Base-by-base conservation (phyloP, 2,329 filamentous ascomycete genomes). In the Lasiodiplodia gonubiensis region DNA sequence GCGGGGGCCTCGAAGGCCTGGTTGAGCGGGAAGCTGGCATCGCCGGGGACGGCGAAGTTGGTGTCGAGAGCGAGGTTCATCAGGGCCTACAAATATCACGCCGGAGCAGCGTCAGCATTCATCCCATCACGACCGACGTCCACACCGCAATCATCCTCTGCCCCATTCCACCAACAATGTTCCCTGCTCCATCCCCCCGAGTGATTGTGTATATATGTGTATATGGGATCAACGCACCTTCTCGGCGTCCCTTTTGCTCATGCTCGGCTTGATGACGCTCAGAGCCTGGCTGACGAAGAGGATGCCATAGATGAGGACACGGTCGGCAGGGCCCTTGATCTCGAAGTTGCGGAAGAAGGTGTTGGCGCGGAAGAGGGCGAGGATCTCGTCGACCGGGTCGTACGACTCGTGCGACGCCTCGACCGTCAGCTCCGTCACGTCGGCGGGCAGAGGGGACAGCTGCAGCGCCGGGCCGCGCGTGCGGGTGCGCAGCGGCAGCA, bases 271-370 rank as follows among this genome's bases (percentile, higher is more conserved):
- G 77, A 98, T 93, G 86, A 95, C 96, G 74, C 86, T 85, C 77
- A 99, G 83, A 74, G 93, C 94, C 80, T 98, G 94, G 81, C 90
- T 94, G 75, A 98, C 87, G 81, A 94, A 98, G 77, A 97, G 86
- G 79, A 97, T 99, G 70, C 94, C 94, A 83, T 99, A 99, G 76
- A 98, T 94, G 72, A 99, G 86, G 76, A 98, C 89, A 49, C 95
- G 88, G 82, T 99, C 95, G 68, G 95, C 94, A 30, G 93, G 92
- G 16, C 95, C 95, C 82, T 97, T 94, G 84, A 98, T 97, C 85
- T 98, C 95, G 76, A 99, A 99, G 86, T 98, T 99, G 76, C 95
- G 92, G 86, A 98, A 99, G 82, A 99, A 94, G 69, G 94, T 97
- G 85, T 99, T 98, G 75, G 95, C 94, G 71, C 95, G 92, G 86